Base-by-base conservation (phyloP, 768 basidiomycete species). In the Flagelloscypha sp. region DNA sequence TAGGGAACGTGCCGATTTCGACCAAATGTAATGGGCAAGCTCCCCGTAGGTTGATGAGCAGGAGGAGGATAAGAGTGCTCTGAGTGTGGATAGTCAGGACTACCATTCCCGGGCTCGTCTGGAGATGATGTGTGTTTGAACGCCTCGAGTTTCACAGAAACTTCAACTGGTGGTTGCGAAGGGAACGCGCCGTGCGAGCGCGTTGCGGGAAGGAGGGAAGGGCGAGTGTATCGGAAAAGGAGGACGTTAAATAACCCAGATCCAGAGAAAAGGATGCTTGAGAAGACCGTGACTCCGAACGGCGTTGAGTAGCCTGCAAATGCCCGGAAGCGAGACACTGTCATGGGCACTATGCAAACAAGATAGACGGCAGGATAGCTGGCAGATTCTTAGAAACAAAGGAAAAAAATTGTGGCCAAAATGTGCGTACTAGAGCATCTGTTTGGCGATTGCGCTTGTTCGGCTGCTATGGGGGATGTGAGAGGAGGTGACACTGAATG, bases 291-390 rank as follows among this genome's bases (percentile, higher is more conserved):
- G 21, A 61, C 55, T 27, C 49, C 53, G 44, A 61, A 59, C 7
- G 67, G 58, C 6, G 59, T 47, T 8, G 38, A 3, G 10, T 36
- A 28, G 9, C 45, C 47, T 18, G 42, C 46, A 44, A 71, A 70
- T 3, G 28, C 40, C 1, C 55, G 45, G 55, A 63, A 70, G 11
- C 71, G 58, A 2, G 61, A 53, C 9, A 63, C 43, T 10, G 57
- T 57, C 27, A 70, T 61, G 5, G 70, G 71, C 15, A 69, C 55
- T 39, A 62, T 53, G 48, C 61, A 56, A 23, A 52, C 40, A 23
- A 64, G 59, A 43, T 69, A 69, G 12, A 68, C 57, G 7, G 61
- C 55, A 18, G 70, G 71, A 39, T 71, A 71, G 42, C 70, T 71
- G 38, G 2, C 22, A 25, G 24, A 9, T 10, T 18, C 22, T 6